Percentiles rank a stretch among this genome's conserved stretches.
phyloP scores from a whole-genome alignment of 495 filamentous ascomycete species.

The Annulohypoxylon moriforme region DNA sequence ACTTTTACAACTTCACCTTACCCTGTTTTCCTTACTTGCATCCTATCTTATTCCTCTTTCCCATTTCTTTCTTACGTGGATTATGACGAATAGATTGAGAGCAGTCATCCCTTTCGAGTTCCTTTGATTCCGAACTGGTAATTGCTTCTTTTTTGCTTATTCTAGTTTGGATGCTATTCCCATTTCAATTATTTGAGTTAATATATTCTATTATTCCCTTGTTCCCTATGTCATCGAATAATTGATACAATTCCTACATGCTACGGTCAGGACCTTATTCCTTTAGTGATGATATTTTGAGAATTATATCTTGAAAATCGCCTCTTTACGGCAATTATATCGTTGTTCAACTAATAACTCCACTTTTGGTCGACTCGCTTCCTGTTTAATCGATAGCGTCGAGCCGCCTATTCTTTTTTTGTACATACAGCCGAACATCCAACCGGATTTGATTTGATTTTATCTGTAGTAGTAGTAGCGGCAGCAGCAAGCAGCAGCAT shows the following conservation, averaged over 20 bases:
- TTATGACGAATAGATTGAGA: conserved; percentile 11
- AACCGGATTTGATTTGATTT: conserved; percentile 30
- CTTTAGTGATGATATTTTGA: not conserved
- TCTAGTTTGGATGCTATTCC: not conserved
- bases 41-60: not conserved
- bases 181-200: not conserved
- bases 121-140: conserved; percentile 2
- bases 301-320: not conserved
- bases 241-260: not conserved
- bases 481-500: too few species aligned
- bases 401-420: conserved; percentile 24
- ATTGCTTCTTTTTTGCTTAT: not conserved
- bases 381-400: conserved; percentile 41
- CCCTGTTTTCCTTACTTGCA: not conserved
- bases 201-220: not conserved
- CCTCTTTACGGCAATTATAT: conserved; percentile 18
- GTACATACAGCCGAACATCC: conserved; percentile 33
- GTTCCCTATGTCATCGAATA: not conserved
- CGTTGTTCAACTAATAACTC: conserved; percentile 13
- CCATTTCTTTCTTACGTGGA: conserved; percentile 7
- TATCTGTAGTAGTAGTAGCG: conserved; percentile 6
- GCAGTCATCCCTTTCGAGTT: not conserved
- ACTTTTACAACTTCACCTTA: not conserved
- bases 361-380: conserved; percentile 17
- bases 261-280: not conserved